phyloP scores from a whole-genome alignment of 768 basidiomycete genomes.

The Exidia glandulosa region DNA sequence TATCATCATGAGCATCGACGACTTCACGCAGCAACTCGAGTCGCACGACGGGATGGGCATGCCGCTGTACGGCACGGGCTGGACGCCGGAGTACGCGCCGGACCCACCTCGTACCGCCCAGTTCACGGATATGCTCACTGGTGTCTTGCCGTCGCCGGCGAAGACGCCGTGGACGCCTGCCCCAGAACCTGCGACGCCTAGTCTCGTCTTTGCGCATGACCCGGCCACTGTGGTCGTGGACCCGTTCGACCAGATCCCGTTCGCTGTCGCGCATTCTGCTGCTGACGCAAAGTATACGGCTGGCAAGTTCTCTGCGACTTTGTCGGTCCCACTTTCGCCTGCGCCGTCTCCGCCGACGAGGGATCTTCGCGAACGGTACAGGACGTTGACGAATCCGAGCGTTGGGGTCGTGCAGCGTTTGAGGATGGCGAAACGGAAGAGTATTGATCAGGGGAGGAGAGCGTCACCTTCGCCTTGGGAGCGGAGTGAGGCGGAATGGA shows the following conservation, averaged over 20 bases:
- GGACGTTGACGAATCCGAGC: slow-evolving; percentile 57
- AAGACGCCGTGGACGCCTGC: slow-evolving; percentile 31
- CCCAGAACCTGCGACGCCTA: slow-evolving; percentile 4
- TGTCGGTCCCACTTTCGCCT: slow-evolving; percentile 1
- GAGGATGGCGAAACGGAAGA: slow-evolving; percentile 61
- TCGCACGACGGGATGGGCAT: background rate
- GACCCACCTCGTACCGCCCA: background rate
- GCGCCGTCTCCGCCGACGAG: background rate
- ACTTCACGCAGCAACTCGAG: background rate
- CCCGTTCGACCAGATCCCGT: slow-evolving; percentile 66
- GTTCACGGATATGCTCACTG: background rate
- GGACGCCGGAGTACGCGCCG: background rate
- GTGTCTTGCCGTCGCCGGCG: slow-evolving; percentile 39
- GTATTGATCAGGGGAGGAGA: slow-evolving; percentile 25
- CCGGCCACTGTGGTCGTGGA: slow-evolving; percentile 16
- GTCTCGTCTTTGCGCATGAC: background rate
- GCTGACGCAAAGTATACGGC: slow-evolving; percentile 59
- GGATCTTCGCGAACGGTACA: slow-evolving; percentile 35
- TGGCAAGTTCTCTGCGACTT: slow-evolving; percentile 70
- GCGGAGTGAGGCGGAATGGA: slow-evolving; percentile 39
- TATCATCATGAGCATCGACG: background rate
- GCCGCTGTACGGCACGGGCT: background rate
- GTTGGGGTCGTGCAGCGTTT: slow-evolving; percentile 57
- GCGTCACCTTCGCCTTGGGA: slow-evolving; percentile 31
- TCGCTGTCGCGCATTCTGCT: slow-evolving; percentile 47